These are phyloP conservation scores for Ophiosphaerella narmari DNA, from an alignment of 2,329 filamentous ascomycete species.

Conservation along the genomic window DNA sequence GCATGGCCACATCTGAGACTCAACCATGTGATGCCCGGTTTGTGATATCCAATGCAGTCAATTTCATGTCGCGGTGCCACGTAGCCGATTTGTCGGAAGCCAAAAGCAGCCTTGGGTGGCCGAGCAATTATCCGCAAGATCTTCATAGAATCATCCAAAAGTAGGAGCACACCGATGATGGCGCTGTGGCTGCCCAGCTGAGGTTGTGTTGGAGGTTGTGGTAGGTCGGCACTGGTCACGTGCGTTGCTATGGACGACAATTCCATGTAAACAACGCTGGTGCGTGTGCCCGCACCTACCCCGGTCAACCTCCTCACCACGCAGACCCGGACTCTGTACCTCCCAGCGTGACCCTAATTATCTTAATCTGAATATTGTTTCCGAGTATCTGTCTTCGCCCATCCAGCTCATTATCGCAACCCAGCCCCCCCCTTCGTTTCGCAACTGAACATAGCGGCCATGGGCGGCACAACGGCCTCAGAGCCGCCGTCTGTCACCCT, in stretches of 20 bases:
- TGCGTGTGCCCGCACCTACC: slow-evolving; percentile 18
- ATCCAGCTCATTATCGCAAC: slow-evolving; percentile 11
- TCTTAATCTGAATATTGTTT: slow-evolving; percentile 20
- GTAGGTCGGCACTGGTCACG: slow-evolving; percentile 17
- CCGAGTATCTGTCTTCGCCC: slow-evolving; percentile 19
- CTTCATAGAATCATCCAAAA: no score
- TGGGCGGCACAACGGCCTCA: slow-evolving; percentile 63
- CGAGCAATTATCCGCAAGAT: no score
- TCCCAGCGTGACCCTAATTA: slow-evolving; percentile 18
- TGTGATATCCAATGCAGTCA: no score
- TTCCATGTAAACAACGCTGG: slow-evolving; percentile 30
- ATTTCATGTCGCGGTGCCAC: no score
- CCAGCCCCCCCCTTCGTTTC: slow-evolving; percentile 24
- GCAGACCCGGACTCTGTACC: slow-evolving; percentile 25
- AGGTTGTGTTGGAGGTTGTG: slow-evolving; percentile 5
- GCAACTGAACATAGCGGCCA: slow-evolving; percentile 47
- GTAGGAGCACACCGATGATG: not conserved
- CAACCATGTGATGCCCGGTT: no score
- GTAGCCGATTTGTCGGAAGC: no score
- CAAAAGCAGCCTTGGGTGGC: no score
- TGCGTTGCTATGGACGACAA: slow-evolving; percentile 30
- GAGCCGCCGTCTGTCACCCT: slow-evolving; percentile 69
- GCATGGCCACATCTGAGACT: no score
- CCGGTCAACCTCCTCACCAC: slow-evolving; percentile 29
- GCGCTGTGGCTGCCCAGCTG: not conserved